Conservation (phyloP, 2,329 filamentous ascomycete genomes). For the Mycogone perniciosa region DNA sequence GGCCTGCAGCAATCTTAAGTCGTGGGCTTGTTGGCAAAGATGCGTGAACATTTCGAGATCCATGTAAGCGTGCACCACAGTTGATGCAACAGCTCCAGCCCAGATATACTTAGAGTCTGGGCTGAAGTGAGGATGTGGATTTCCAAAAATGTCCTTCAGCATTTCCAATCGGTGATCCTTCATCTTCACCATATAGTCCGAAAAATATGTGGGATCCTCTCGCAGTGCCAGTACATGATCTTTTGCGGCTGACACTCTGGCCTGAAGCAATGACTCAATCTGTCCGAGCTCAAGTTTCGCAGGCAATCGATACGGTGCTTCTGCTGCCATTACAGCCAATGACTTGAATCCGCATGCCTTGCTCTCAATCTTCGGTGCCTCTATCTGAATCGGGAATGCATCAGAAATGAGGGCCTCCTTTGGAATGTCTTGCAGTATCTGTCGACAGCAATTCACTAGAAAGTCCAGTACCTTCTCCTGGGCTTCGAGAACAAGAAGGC, state of each 20-base stretch:
- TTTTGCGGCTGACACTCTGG: slow-evolving; percentile 35
- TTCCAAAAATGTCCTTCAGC: slow-evolving; percentile 33
- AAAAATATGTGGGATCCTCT: slow-evolving; percentile 55
- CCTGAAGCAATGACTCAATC: slow-evolving; percentile 38
- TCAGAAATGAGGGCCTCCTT: slow-evolving; percentile 21
- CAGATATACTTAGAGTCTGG: slow-evolving; percentile 5
- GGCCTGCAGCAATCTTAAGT: slow-evolving; percentile 23
- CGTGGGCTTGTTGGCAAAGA: slow-evolving; percentile 26
- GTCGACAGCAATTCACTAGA: slow-evolving; percentile 39
- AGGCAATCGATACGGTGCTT: slow-evolving; percentile 49
- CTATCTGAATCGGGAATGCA: slow-evolving; percentile 29
- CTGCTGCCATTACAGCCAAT: slow-evolving; percentile 35
- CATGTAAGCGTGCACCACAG: slow-evolving; percentile 28
- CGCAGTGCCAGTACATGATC: slow-evolving; percentile 50
- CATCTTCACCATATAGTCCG: slow-evolving; percentile 34
- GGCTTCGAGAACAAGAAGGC: slow-evolving; percentile 43
- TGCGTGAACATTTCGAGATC: slow-evolving; percentile 33
- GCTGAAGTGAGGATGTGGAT: slow-evolving; percentile 21
- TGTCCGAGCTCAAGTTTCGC: slow-evolving; percentile 37
- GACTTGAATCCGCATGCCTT: slow-evolving; percentile 30
- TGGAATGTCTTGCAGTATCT: slow-evolving; percentile 46
- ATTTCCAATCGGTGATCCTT: slow-evolving; percentile 42
- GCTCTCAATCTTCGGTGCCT: slow-evolving; percentile 28
- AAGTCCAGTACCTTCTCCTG: slow-evolving; percentile 44
- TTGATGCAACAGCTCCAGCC: slow-evolving; percentile 35